These are phyloP conservation scores for Massarina eburnea DNA, from an alignment of 2,329 filamentous ascomycete genomes.

Conservation along the genomic window DNA sequence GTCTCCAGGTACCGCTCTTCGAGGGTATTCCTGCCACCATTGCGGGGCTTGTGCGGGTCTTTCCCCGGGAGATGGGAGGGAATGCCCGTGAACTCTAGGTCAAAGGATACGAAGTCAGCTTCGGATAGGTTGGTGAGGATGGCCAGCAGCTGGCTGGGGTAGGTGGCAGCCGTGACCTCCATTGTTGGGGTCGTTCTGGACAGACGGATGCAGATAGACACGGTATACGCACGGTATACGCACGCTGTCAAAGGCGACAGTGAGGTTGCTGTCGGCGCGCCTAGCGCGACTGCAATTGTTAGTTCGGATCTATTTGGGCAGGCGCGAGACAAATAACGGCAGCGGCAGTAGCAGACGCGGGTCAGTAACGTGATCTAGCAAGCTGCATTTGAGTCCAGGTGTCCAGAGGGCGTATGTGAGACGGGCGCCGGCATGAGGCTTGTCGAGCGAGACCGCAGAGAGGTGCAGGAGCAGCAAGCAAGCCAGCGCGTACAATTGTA, in stretches of 20 bases:
- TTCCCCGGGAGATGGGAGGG: conserved; percentile 43
- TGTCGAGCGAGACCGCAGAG: too few species aligned
- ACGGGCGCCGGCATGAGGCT: too few species aligned
- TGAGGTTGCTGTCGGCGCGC: too few species aligned
- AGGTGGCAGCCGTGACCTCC: conserved; percentile 58
- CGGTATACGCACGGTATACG: not conserved
- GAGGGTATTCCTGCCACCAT: conserved; percentile 51
- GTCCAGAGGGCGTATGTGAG: too few species aligned
- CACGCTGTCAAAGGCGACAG: not conserved
- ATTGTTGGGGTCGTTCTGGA: conserved; percentile 48
- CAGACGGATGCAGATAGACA: not conserved
- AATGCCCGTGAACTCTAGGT: conserved; percentile 69
- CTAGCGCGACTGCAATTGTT: too few species aligned
- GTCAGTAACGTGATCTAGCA: too few species aligned
- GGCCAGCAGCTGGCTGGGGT: conserved; percentile 54
- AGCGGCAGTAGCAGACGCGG: too few species aligned
- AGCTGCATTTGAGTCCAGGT: too few species aligned
- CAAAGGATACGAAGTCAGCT: conserved; percentile 64
- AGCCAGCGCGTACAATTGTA: too few species aligned
- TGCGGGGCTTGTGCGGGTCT: conserved; percentile 23
- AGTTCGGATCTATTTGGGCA: too few species aligned
- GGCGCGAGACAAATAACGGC: too few species aligned
- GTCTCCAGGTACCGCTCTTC: conserved; percentile 64
- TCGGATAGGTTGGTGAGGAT: conserved; percentile 61
- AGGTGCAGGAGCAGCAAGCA: too few species aligned